Percentiles rank a stretch among this genome's conserved stretches.
Conservation (phyloP, 2,329 filamentous ascomycete species). For the Fusarium floridanum region DNA sequence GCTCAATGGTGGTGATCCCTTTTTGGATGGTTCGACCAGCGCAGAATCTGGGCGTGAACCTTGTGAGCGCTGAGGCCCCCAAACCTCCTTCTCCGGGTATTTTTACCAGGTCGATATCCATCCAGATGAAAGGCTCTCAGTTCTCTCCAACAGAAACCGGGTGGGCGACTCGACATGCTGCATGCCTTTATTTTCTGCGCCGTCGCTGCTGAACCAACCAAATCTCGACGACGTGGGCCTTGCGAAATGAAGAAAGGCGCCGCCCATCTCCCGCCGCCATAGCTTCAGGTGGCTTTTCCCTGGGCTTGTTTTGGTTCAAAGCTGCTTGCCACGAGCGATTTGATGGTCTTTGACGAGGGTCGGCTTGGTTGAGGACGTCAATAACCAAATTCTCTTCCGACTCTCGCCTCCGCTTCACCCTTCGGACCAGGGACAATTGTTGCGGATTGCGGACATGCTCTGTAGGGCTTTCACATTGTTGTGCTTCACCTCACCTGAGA, state of each 20-base stretch:
- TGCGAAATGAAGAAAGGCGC: slow-evolving; percentile 36
- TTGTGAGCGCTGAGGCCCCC: not conserved
- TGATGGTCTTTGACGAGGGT: not conserved
- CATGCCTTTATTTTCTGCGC: slow-evolving; percentile 15
- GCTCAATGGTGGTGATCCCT: slow-evolving; percentile 2
- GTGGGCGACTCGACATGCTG: slow-evolving; percentile 4
- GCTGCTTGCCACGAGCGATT: slow-evolving; percentile 20
- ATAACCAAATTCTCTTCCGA: slow-evolving; percentile 1
- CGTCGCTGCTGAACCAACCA: slow-evolving; percentile 17
- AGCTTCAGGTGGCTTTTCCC: slow-evolving; percentile 32
- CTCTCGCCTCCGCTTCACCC: slow-evolving; percentile 15
- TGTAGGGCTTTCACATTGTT: slow-evolving; percentile 20
- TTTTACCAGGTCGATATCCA: not conserved
- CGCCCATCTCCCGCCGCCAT: slow-evolving; percentile 38
- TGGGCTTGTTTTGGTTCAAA: slow-evolving; percentile 31
- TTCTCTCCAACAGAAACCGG: not conserved
- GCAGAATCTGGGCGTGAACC: not conserved
- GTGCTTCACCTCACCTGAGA: slow-evolving; percentile 52
- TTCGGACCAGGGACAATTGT: slow-evolving; percentile 2
- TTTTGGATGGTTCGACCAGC: not conserved
- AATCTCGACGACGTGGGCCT: slow-evolving; percentile 29
- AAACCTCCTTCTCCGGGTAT: not conserved
- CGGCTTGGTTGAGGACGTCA: not conserved
- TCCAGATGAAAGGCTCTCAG: not conserved
- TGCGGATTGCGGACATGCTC: not conserved